A percentile compares a stretch with the other conserved stretches of the same genome.
These are phyloP conservation scores for Amanita brunnescens DNA, from an alignment of 768 basidiomycete species.

Conservation along the genomic window DNA sequence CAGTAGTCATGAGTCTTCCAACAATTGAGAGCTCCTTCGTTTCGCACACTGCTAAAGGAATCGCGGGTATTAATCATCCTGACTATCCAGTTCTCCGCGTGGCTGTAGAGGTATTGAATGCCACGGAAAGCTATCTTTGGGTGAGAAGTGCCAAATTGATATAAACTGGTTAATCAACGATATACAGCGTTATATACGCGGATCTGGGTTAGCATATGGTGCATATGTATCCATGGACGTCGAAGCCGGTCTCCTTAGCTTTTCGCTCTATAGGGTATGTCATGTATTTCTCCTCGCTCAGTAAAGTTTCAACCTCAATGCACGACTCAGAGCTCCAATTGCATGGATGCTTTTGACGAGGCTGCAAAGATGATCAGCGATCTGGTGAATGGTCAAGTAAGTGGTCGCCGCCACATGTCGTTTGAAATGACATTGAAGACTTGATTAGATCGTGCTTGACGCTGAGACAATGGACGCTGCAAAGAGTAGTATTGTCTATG, in stretches of 20 bases:
- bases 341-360: slow-evolving; percentile 71
- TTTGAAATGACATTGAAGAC: not conserved
- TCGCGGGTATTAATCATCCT: slow-evolving; percentile 71
- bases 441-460: slow-evolving; percentile 63
- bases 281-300: not conserved
- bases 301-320: not conserved
- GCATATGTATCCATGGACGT: slow-evolving; percentile 66
- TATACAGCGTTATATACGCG: slow-evolving; percentile 77
- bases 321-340: slow-evolving; percentile 61
- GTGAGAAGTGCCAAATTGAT: slow-evolving; percentile 27
- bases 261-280: slow-evolving; percentile 65
- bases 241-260: slow-evolving; percentile 70
- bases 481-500: slow-evolving; percentile 85
- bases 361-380: slow-evolving; percentile 71
- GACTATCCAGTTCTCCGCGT: slow-evolving; percentile 82
- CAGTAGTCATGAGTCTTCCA: slow-evolving; percentile 79
- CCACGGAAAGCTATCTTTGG: slow-evolving; percentile 93
- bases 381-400: slow-evolving; percentile 75
- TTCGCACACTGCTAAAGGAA: slow-evolving; percentile 67
- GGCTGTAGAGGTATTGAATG: slow-evolving; percentile 83
- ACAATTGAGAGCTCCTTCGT: slow-evolving; percentile 93
- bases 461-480: slow-evolving; percentile 80
- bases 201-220: slow-evolving; percentile 93
- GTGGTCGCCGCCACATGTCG: slow-evolving; percentile 14
- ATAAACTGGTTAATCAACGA: slow-evolving; percentile 7